phyloP scores from a whole-genome alignment of 225 moss, liverwort and hornwort species.

The Asterella californica region DNA sequence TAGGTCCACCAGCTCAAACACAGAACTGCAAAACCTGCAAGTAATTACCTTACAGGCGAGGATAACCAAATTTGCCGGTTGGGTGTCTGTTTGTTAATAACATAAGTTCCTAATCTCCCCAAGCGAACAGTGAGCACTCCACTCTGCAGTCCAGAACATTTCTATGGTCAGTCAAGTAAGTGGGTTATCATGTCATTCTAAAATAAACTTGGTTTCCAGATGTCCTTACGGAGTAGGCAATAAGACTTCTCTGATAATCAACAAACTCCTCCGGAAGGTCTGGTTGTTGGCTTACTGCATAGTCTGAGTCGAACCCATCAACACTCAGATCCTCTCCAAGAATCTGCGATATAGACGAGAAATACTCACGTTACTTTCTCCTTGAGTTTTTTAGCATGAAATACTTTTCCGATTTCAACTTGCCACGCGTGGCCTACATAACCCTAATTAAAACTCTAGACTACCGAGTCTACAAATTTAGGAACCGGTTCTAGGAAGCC shows the following conservation, averaged over 20 bases:
- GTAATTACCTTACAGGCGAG: conserved; percentile 76
- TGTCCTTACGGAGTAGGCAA: background rate
- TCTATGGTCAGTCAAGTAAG: too few species aligned
- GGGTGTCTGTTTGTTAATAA: conserved; percentile 95
- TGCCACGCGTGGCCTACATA: background rate
- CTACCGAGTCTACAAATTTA: background rate
- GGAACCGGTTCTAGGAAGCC: background rate
- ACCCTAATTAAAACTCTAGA: background rate
- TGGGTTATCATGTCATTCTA: background rate
- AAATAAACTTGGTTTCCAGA: background rate
- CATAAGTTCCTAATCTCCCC: conserved; percentile 85
- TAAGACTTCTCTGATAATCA: background rate
- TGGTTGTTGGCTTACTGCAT: conserved; percentile 48
- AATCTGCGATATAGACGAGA: conserved; percentile 38
- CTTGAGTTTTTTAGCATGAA: background rate
- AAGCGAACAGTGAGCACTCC: conserved; percentile 82
- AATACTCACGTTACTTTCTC: background rate
- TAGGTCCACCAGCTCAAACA: background rate
- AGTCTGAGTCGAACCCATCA: conserved; percentile 86
- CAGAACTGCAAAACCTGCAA: background rate
- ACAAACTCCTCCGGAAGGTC: background rate
- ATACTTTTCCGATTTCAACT: background rate
- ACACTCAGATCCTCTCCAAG: conserved; percentile 81
- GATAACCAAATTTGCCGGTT: conserved; percentile 98
- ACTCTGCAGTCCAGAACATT: conserved; percentile 45